Conservation (phyloP, 1,139 yeast genomes). For the Geotrichum citri-aurantii region DNA sequence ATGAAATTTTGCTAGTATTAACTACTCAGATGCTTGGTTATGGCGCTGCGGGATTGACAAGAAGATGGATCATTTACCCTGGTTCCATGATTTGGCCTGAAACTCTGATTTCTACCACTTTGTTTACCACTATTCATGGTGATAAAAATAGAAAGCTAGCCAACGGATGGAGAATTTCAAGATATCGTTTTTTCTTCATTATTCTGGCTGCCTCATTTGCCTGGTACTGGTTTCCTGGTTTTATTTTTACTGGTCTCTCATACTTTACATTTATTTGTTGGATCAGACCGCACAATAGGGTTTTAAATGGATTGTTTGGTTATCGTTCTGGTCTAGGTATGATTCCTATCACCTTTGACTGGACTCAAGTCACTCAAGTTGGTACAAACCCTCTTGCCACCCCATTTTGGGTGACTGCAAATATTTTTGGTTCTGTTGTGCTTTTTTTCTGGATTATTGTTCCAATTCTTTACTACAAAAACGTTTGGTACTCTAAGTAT, state of each 20-base stretch:
- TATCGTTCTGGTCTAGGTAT: conserved; percentile 48
- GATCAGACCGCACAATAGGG: conserved; percentile 38
- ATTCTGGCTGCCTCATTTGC: conserved; percentile 37
- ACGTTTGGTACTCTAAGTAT: conserved; percentile 42
- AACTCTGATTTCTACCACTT: conserved; percentile 28
- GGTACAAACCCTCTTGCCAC: conserved; percentile 49
- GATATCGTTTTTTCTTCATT: conserved; percentile 38
- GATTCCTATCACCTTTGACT: conserved; percentile 46
- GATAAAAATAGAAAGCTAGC: conserved; percentile 25
- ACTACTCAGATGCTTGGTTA: conserved; percentile 25
- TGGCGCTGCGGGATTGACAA: conserved; percentile 49
- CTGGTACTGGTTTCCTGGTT: conserved; percentile 46
- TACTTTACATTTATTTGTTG: conserved; percentile 32
- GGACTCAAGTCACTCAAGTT: conserved; percentile 38
- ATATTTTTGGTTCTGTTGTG: conserved; percentile 41
- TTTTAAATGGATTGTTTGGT: conserved; percentile 50
- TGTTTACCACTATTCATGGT: conserved; percentile 47
- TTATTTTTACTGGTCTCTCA: conserved; percentile 40
- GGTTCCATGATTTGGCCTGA: conserved; percentile 51
- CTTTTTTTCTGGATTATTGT: conserved; percentile 33
- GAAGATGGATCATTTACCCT: conserved; percentile 46
- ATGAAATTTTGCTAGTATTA: conserved; percentile 34
- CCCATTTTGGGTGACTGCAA: conserved; percentile 45
- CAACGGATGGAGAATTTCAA: conserved; percentile 40
- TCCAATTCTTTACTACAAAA: conserved; percentile 41